phyloP scores from a whole-genome alignment of 164 flowering plant species.

The Stephania japonica region DNA sequence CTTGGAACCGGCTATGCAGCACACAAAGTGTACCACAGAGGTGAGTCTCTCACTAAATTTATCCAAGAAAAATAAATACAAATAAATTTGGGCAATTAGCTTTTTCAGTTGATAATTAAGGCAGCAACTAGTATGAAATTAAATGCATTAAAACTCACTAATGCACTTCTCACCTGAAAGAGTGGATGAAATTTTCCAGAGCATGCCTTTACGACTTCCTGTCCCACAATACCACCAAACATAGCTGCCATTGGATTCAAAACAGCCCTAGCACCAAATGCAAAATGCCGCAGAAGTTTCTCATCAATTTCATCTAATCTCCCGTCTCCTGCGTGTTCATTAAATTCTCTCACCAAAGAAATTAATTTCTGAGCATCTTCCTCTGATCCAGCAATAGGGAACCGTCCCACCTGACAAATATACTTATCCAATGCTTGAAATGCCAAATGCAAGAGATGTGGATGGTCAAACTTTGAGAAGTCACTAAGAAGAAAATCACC shows the following conservation, averaged over 20 bases:
- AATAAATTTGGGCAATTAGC: not conserved
- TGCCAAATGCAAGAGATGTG: conserved; percentile 73
- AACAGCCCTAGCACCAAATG: conserved; percentile 84
- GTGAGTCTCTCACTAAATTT: not conserved
- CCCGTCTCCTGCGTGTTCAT: conserved; percentile 47
- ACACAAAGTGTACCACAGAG: no score
- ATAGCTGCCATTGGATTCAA: conserved; percentile 92
- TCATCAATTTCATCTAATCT: conserved; percentile 51
- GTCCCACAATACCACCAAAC: conserved; percentile 88
- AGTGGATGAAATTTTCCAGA: conserved; percentile 93
- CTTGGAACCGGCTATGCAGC: no score
- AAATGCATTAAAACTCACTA: not conserved
- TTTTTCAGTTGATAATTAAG: not conserved
- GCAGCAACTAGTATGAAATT: not conserved
- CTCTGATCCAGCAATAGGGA: conserved; percentile 76
- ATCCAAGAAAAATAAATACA: not conserved
- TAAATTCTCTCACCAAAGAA: conserved; percentile 35
- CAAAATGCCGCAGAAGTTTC: conserved; percentile 60
- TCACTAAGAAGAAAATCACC: conserved; percentile 83
- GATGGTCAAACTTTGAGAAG: conserved; percentile 77
- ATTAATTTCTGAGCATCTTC: conserved; percentile 73
- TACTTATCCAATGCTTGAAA: conserved; percentile 77
- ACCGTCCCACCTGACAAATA: conserved; percentile 44
- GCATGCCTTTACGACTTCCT: conserved; percentile 57
- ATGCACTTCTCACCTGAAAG: conserved; percentile 45